Evolutionary conservation across 2,329 filamentous ascomycete genomes (phyloP).

Genomic region (Penicillium sp.): DNA sequence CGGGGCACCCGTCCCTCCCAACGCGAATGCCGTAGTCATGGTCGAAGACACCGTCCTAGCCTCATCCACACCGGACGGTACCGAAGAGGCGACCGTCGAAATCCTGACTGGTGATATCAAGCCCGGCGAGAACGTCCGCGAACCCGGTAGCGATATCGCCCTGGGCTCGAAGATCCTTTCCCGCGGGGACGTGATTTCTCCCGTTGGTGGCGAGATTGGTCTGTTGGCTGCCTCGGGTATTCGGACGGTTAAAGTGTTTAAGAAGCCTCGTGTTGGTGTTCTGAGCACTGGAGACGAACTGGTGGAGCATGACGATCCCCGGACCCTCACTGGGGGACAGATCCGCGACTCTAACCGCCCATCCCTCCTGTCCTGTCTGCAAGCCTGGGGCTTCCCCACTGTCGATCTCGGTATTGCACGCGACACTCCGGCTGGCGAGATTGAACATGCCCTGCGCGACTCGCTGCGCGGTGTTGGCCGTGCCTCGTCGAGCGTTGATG

Average conservation of each 20-base stretch:
- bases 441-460: slow-evolving; percentile 76
- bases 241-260: slow-evolving; percentile 69
- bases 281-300: slow-evolving; percentile 96
- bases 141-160: slow-evolving; percentile 84
- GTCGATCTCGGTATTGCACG: slow-evolving; percentile 82
- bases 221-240: slow-evolving; percentile 84
- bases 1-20: slow-evolving; percentile 83
- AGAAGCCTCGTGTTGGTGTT: slow-evolving; percentile 77
- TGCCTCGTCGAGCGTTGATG: slow-evolving; percentile 58
- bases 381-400: slow-evolving; percentile 73
- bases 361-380: slow-evolving; percentile 76
- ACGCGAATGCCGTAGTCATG: slow-evolving; percentile 91
- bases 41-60: slow-evolving; percentile 88
- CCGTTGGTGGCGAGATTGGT: slow-evolving; percentile 87
- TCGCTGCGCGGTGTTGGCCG: slow-evolving; percentile 63
- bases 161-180: slow-evolving; percentile 69
- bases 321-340: slow-evolving; percentile 71
- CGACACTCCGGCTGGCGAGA: slow-evolving; percentile 59
- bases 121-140: slow-evolving; percentile 83
- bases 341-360: slow-evolving; percentile 93
- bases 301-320: slow-evolving; percentile 67
- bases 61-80: slow-evolving; percentile 73
- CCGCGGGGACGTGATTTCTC: slow-evolving; percentile 79
- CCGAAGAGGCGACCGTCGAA: slow-evolving; percentile 84
- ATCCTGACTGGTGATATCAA: slow-evolving; percentile 77